A percentile compares a stretch with the other conserved stretches of the same genome.
phyloP scores from a whole-genome alignment of 2,329 filamentous ascomycete species.

The Colletotrichum acutatum region DNA sequence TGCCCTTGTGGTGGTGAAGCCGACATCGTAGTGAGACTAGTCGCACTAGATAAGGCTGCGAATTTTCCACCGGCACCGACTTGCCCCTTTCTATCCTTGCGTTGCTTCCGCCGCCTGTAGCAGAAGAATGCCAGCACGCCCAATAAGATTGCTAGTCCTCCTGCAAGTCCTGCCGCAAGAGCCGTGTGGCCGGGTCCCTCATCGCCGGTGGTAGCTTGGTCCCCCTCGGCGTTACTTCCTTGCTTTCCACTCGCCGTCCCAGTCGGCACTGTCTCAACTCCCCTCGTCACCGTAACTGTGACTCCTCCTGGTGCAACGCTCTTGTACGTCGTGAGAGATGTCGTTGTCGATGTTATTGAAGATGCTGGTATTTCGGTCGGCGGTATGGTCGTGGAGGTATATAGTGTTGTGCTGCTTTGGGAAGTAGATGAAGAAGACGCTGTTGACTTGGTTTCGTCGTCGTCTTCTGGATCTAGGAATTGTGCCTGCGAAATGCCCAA shows the following conservation, averaged over 20 bases:
- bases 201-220: neutral
- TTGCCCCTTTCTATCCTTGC: neutral
- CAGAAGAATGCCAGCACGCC: slow-evolving; percentile 20
- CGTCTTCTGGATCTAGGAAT: slow-evolving; percentile 46
- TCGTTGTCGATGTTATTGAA: neutral
- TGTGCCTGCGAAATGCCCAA: slow-evolving; percentile 53
- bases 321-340: slow-evolving; percentile 21
- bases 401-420: neutral
- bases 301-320: slow-evolving; percentile 27
- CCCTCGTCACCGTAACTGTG: slow-evolving; percentile 27
- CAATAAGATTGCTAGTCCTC: neutral
- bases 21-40: slow-evolving; percentile 31
- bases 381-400: neutral
- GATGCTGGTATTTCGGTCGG: neutral
- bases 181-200: neutral
- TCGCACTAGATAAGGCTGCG: slow-evolving; percentile 27
- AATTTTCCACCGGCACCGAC: slow-evolving; percentile 23
- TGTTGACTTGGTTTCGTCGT: slow-evolving; percentile 30
- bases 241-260: slow-evolving; percentile 9
- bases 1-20: slow-evolving; percentile 15
- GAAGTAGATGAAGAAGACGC: neutral
- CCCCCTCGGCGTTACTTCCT: neutral
- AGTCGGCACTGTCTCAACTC: slow-evolving; percentile 16
- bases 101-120: slow-evolving; percentile 20
- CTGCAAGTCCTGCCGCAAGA: slow-evolving; percentile 17